Conservation (phyloP, 1,284 basidiomycete genomes). For the Fomes fomentarius region DNA sequence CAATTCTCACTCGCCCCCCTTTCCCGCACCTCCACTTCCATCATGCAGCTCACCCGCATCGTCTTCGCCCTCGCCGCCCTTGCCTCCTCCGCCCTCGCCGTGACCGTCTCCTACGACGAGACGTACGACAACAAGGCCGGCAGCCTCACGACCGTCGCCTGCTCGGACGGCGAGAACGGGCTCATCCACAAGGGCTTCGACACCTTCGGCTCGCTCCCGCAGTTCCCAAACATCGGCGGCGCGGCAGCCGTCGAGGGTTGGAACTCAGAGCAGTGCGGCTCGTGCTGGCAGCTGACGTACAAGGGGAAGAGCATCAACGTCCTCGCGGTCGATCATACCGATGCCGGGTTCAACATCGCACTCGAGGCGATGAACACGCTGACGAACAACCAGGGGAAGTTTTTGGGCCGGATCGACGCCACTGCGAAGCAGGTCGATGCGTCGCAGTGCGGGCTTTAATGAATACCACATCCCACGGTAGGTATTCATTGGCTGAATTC, state of each 20-base stretch:
- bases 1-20: not conserved
- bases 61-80: too few relatives aligned
- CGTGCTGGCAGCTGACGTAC: conserved; percentile 48
- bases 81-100: too few relatives aligned
- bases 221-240: conserved; percentile 53
- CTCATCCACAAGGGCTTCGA: conserved; percentile 45
- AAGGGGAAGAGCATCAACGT: conserved; percentile 40
- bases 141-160: conserved; percentile 43
- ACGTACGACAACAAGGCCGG: conserved; percentile 42
- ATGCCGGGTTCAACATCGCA: conserved; percentile 42
- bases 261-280: conserved; percentile 46
- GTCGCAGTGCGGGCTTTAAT: conserved; percentile 24
- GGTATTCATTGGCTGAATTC: not conserved
- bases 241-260: conserved; percentile 42
- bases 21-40: conserved; percentile 7
- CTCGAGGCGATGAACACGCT: conserved; percentile 32
- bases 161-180: conserved; percentile 50
- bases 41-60: conserved; percentile 27
- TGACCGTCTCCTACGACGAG: conserved; percentile 37
- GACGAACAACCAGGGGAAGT: conserved; percentile 26
- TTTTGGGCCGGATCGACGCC: conserved; percentile 27
- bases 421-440: conserved; percentile 25
- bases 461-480: not conserved
- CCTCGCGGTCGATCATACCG: conserved; percentile 43
- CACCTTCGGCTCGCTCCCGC: conserved; percentile 49